These are phyloP conservation scores for Talaromyces amestolkiae DNA, from an alignment of 2,329 filamentous ascomycete species.

Conservation along the genomic window DNA sequence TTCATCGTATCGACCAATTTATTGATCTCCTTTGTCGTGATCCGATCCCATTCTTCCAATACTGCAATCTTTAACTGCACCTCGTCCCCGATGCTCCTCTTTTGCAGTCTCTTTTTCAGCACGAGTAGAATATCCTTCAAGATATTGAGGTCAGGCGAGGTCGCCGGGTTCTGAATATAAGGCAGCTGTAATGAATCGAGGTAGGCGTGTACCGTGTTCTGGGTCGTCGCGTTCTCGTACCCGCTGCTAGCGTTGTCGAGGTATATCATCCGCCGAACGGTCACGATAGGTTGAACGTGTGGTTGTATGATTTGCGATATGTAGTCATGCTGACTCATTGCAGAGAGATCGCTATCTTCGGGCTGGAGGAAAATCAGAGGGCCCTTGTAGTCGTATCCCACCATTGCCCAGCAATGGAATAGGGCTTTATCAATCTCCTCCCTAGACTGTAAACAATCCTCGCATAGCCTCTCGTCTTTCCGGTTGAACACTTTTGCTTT, in stretches of 20 bases:
- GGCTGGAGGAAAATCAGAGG: conserved; percentile 19
- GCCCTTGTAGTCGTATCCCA: conserved; percentile 21
- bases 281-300: conserved; percentile 19
- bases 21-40: conserved; percentile 20
- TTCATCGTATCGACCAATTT: conserved; percentile 22
- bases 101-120: conserved; percentile 20
- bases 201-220: conserved; percentile 19
- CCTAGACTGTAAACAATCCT: conserved; percentile 19
- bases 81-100: conserved; percentile 18
- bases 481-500: conserved; percentile 21
- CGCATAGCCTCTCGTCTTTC: conserved; percentile 20
- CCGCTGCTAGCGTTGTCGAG: conserved; percentile 15
- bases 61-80: conserved; percentile 18
- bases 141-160: conserved; percentile 20
- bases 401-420: conserved; percentile 21
- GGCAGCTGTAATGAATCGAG: conserved; percentile 19
- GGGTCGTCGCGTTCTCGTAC: conserved; percentile 9
- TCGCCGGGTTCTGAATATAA: conserved; percentile 19
- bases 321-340: conserved; percentile 19
- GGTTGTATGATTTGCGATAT: conserved; percentile 19
- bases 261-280: conserved; percentile 17
- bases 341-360: conserved; percentile 9
- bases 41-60: conserved; percentile 21
- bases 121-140: conserved; percentile 21
- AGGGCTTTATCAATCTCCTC: conserved; percentile 19